Evolutionary conservation across 2,329 filamentous ascomycete species (phyloP), one percentile per base, ranked within the genome.

Genomic region (Domatiomyces catenatus): DNA sequence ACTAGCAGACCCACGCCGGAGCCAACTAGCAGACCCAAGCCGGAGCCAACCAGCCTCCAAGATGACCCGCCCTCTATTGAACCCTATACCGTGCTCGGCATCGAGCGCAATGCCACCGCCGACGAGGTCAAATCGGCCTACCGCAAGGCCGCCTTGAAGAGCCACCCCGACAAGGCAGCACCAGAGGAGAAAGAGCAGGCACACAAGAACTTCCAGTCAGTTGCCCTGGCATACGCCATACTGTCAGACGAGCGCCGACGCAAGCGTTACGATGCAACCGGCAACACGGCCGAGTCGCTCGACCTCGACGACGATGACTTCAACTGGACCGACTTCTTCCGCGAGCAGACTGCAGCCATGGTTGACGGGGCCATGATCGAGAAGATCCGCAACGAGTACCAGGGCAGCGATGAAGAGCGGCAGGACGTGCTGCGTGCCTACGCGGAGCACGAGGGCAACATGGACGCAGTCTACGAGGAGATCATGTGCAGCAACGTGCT

Each of bases 161-260:
- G 85, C 60, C 88, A 94, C 60, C 83, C 83, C 84, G 88, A 94
- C 75, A 94, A 94, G 71, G 86, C 81, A 3, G 58, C 78, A 15
- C 72, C 77, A 1, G 74, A 80, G 19, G 70, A 82, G 48, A 87
- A 86, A 62, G 75, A 81, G 22, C 70, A 75, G 43, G 90, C 92
- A 1, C 83, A 94, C 60, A 73, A 75, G 54, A 83, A 77, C 49
- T 98, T 98, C 66, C 92, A 98, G 67, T 75, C 84, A 59, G 81
- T 98, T 59, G 90, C 90, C 20, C 90, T 95, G 62, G 90, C 92
- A 48, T 94, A 96, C 63, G 90, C 88, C 32, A 79, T 98, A 47
- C 84, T 98, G 36, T 94, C 86, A 28, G 86, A 95, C 59, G 75
- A 83, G 19, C 74, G 75, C 18, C 80, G 92, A 49, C 84, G 92